Evolutionary conservation across 805 yeast genomes (phyloP), one percentile per base, ranked within the genome.

Genomic region (Yarrowia osloensis): DNA sequence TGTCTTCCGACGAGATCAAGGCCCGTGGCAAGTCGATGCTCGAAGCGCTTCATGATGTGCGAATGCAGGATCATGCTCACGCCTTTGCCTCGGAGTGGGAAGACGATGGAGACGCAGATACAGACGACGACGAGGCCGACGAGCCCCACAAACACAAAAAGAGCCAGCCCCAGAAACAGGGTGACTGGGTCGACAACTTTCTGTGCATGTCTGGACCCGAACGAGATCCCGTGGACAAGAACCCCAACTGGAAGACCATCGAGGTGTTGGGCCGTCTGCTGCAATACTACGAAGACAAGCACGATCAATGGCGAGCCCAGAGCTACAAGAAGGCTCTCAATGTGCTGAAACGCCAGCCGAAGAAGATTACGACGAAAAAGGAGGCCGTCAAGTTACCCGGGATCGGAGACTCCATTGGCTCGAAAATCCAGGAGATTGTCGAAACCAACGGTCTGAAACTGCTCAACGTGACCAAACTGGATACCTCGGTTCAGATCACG

Each of bases 301-400:
- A 81, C 3, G 81, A 81, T 24, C 73, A 72, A 28, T 82, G 76
- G 71, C 76, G 80, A 54, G 78, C 76, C 4, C 73, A 74, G 42
- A 80, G 82, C 13, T 85, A 85, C 68, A 73, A 78, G 24, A 76
- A 76, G 21, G 88, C 88, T 0, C 76, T 83, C 29, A 73, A 76
- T 2, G 72, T 81, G 0, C 69, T 78, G 24, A 74, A 76, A 44
- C 71, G 74, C 0, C 55, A 70, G 6, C 68, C 71, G 4, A 69
- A 67, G 5, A 77, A 76, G 1, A 74, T 85, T 5, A 71, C 66
- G 0, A 76, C 79, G 1, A 77, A 75, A 0, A 68, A 72, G 2
- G 80, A 84, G 47, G 85, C 86, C 1, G 55, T 69, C 15, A 71
- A 72, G 54, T 71, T 82, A 22, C 78, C 80, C 0, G 81, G 82